Conservation (phyloP, 352 stramenopile species). For the Pythium aquatile region DNA sequence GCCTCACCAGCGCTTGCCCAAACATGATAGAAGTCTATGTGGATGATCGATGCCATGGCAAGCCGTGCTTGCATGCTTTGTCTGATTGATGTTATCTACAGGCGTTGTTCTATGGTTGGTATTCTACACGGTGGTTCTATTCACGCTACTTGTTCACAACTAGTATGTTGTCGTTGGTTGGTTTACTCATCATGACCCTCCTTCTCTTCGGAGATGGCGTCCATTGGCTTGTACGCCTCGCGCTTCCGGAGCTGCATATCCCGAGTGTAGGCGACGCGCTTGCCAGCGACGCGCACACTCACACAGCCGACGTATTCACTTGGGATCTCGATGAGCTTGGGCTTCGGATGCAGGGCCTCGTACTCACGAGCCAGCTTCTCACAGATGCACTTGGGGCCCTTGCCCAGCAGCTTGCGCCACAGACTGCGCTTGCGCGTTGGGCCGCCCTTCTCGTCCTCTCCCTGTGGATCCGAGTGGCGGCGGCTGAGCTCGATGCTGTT, state of each 20-base stretch:
- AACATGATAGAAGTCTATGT: no score
- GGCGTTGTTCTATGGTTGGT: not conserved
- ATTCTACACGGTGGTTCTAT: not conserved
- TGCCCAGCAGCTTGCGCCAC: slow-evolving; percentile 55
- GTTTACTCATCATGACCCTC: not conserved
- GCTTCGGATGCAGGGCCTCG: not conserved
- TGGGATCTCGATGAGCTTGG: slow-evolving; percentile 38
- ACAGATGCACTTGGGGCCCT: slow-evolving; percentile 58
- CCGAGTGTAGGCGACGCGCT: slow-evolving; percentile 49
- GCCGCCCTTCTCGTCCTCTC: slow-evolving; percentile 6
- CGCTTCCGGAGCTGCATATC: slow-evolving; percentile 49
- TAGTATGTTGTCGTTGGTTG: no score
- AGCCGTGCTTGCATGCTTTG: not conserved
- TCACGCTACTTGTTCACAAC: not conserved
- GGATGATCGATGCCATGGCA: not conserved
- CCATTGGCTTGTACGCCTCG: slow-evolving; percentile 41
- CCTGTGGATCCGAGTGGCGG: slow-evolving; percentile 9
- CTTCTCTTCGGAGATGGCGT: slow-evolving; percentile 45
- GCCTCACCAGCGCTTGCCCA: no score
- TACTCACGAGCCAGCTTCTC: slow-evolving; percentile 17
- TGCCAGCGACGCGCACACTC: slow-evolving; percentile 44
- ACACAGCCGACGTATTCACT: slow-evolving; percentile 44
- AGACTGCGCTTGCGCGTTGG: slow-evolving; percentile 40
- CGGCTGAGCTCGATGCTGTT: slow-evolving; percentile 16
- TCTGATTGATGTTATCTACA: not conserved